A percentile compares a stretch with the other conserved stretches of the same genome.
Conservation (phyloP, 2,329 filamentous ascomycete species). For the Penicillium sp. region DNA sequence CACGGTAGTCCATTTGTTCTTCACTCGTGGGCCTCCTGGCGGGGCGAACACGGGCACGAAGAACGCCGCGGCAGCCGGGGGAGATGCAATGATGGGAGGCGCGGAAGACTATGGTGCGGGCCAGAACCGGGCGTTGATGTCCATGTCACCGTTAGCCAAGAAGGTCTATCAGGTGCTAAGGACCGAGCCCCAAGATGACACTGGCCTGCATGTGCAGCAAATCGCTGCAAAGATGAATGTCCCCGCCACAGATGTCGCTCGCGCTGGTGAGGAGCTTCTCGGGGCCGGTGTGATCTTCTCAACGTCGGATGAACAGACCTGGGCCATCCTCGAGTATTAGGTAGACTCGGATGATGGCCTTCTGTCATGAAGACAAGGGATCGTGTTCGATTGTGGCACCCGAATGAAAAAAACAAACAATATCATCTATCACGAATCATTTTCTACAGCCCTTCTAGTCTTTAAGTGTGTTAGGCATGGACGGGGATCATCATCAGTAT, state of each 20-base stretch:
- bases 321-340: constrained; percentile 65
- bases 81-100: constrained; percentile 29
- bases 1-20: constrained; percentile 78
- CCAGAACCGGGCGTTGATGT: constrained; percentile 35
- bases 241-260: constrained; percentile 63
- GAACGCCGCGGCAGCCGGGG: constrained; percentile 36
- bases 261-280: constrained; percentile 75
- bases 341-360: background rate
- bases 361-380: background rate
- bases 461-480: too few relatives aligned
- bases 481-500: too few relatives aligned
- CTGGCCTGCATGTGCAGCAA: constrained; percentile 75
- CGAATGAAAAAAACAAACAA: too few relatives aligned
- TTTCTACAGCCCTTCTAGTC: too few relatives aligned
- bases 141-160: constrained; percentile 54
- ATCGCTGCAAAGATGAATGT: constrained; percentile 64
- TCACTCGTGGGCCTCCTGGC: constrained; percentile 61
- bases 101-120: constrained; percentile 26
- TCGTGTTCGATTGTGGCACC: constrained; percentile 18
- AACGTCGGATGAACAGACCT: constrained; percentile 88
- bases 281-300: constrained; percentile 72
- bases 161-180: constrained; percentile 67
- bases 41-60: constrained; percentile 40
- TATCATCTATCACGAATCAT: too few relatives aligned
- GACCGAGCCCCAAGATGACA: constrained; percentile 63